Base-by-base conservation (phyloP, 305 asterid species). In the Nicotiana rustica region DNA sequence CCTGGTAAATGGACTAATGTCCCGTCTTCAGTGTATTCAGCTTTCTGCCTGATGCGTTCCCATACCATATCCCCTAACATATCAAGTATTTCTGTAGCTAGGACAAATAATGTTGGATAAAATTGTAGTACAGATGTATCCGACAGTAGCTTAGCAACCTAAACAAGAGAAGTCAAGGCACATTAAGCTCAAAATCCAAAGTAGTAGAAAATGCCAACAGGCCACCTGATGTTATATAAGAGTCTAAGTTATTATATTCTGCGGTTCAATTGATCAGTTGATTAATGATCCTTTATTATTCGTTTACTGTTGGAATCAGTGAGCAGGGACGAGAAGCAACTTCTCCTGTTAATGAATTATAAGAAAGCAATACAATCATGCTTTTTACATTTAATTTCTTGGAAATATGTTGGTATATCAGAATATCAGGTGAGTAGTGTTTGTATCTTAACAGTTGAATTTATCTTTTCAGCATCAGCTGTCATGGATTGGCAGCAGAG, bases 41-140 rank as follows among this genome's bases (percentile, higher is more conserved):
- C 92, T 86, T 86, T 95, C 85, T 87, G 89, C 85, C 81, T 90
- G 84, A 95, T 88, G 82, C 97, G 96, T 71, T 84, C 87, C 97
- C 97, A 92, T 61, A 95, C 98, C 83, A 93, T 82, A 87, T 91
- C 93, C 83, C 98, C 98, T 55, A 95, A 92, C 95, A 89, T 85
- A 85, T 95, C 97, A 91, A 95, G 85, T 83, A 92, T 88, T 83
- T 95, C 98, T 70, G 95, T 92, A 79, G 97, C 94, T 84, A 93
- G 87, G 88, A 91, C 92, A 82, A 95, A 95, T 83, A 93, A 86
- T 18, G 92, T 91, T 81, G 98, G 98, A 89, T 95, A 95, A 83
- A 91, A 93, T 80, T 91, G 97, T 85, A 86, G 67, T 41, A 85
- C 84, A 36, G 97, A 88, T 77, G 97, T 90, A 85, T 93, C 97